Base-by-base conservation (phyloP, 2,329 filamentous ascomycete species). In the Colletotrichum sp. region DNA sequence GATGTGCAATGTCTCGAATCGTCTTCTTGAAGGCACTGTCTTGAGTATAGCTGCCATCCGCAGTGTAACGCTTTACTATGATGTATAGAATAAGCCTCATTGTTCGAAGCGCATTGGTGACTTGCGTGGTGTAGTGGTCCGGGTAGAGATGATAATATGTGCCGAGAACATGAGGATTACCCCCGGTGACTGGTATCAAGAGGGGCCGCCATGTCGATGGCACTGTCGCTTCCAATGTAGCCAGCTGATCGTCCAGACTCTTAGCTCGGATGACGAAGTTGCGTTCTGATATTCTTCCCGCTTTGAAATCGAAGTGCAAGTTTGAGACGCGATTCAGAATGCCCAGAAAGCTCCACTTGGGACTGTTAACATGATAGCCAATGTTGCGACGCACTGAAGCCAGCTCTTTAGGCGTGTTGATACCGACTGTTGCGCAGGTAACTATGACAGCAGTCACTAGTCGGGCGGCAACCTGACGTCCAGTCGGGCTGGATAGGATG, bases 61-160 rank as follows among this genome's bases (percentile, higher is more conserved):
- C 30, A 5, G 71, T 26, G 26, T 77, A 26, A 6, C 21, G 44
- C 39, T 65, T 36, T 21, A 76, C 72, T 21, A 78, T 60, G 28
- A 64, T 21, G 24, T 77, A 68, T 8, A 81, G 66, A 16, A 79
- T 76, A 5, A 81, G 69, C 9, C 77, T 79, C 63, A 79, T 78
- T 7, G 77, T 78, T 10, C 76, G 76, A 36, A 79, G 63, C 3
- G 78, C 79, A 39, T 81, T 81, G 28, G 75, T 68, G 16, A 81
- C 79, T 52, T 81, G 80, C 1, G 79, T 78, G 30, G 76, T 72
- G 16, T 75, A 79, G 8, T 80, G 74, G 18, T 79, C 77, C 4
- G 57, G 55, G 57, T 80, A 79, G 5, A 80, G 26, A 52, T 81
- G 77, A 24, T 80, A 81, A 13, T 73, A 70, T 5, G 65, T 64